Conservation (phyloP, 2,329 filamentous ascomycete species). For the Cladophialophora psammophila region DNA sequence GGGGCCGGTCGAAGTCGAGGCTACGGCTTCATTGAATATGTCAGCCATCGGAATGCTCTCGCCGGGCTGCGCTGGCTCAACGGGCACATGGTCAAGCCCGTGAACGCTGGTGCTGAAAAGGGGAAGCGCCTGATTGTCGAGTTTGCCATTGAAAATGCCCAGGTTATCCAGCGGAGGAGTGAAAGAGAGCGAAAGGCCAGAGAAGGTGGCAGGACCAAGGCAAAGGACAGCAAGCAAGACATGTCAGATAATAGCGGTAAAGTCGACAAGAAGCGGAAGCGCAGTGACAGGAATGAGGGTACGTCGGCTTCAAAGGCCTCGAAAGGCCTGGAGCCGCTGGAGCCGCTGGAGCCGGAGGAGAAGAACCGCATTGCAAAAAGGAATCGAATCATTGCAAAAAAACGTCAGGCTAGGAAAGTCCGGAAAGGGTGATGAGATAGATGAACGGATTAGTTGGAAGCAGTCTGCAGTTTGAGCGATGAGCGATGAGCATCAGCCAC, state of each 20-base stretch:
- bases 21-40: constrained; percentile 98
- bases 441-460: neutral
- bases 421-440: constrained; percentile 60
- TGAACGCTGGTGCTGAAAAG: constrained; percentile 64
- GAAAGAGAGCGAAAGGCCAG: constrained; percentile 62
- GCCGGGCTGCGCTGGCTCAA: constrained; percentile 97
- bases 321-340: constrained; percentile 5
- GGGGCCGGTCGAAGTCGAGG: constrained; percentile 83
- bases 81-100: constrained; percentile 66
- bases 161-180: constrained; percentile 83
- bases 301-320: constrained; percentile 8
- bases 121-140: constrained; percentile 92
- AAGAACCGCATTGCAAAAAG: constrained; percentile 66
- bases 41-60: constrained; percentile 87
- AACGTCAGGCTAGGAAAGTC: constrained; percentile 73
- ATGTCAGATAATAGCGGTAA: constrained; percentile 27
- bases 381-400: constrained; percentile 84
- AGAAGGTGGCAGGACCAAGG: constrained; percentile 40
- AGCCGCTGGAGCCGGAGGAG: constrained; percentile 43
- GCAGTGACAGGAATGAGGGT: constrained; percentile 26
- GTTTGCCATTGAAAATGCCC: constrained; percentile 97
- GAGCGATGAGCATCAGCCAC: neutral
- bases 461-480: neutral
- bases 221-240: constrained; percentile 44
- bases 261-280: constrained; percentile 50